These are phyloP conservation scores for Podaxis pistillaris DNA, from an alignment of 768 basidiomycete genomes.

Conservation along the genomic window DNA sequence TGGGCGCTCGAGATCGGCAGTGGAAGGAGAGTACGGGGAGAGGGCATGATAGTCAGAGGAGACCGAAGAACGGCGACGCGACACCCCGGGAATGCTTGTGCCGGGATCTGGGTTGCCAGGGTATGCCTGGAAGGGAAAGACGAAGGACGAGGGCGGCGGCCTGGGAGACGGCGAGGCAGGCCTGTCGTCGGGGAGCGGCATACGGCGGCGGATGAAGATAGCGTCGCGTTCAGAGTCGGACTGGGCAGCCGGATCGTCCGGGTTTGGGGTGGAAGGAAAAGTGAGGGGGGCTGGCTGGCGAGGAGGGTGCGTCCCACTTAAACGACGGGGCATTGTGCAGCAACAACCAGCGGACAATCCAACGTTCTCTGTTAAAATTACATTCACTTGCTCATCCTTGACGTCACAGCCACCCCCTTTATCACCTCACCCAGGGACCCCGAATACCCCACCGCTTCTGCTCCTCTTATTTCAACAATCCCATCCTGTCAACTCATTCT, in stretches of 20 bases:
- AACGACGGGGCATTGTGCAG: not conserved
- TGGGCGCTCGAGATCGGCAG: conserved; percentile 34
- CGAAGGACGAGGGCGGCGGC: conserved; percentile 34
- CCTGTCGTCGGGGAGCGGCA: not conserved
- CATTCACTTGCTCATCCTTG: not conserved
- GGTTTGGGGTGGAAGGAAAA: not conserved
- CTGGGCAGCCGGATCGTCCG: not conserved
- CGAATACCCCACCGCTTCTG: not conserved
- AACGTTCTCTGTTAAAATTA: not conserved
- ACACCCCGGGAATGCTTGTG: conserved; percentile 33
- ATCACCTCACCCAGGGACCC: not conserved
- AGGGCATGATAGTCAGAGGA: conserved; percentile 17
- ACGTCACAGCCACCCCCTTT: conserved; percentile 2
- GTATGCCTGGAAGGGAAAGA: conserved; percentile 59
- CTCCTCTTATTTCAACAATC: conserved; percentile 8
- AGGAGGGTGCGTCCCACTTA: not conserved
- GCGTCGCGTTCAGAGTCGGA: not conserved
- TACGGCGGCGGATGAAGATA: conserved; percentile 9
- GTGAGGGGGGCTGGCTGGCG: conserved; percentile 4
- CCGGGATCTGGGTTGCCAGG: conserved; percentile 67
- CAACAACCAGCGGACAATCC: not conserved
- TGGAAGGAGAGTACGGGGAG: conserved; percentile 14
- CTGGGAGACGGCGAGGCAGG: not conserved
- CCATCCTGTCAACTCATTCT: conserved; percentile 15
- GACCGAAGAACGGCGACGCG: conserved; percentile 30